A percentile compares a stretch with the other conserved stretches of the same genome.
Evolutionary conservation across 2,329 filamentous ascomycete species (phyloP).

Genomic region (Alternaria postmessia): DNA sequence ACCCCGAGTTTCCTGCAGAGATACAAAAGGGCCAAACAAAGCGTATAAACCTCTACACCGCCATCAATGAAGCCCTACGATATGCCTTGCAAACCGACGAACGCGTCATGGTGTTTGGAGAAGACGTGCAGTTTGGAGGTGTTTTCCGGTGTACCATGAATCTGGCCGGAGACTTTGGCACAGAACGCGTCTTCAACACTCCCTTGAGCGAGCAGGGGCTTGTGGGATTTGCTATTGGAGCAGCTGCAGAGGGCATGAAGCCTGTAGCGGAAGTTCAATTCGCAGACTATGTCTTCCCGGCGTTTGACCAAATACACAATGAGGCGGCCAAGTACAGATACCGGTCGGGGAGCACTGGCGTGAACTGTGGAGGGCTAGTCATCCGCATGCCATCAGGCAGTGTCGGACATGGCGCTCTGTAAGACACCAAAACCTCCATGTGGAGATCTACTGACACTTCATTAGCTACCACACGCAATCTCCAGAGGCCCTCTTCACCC

Average conservation of each 20-base stretch:
- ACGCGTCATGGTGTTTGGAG: slow-evolving; percentile 88
- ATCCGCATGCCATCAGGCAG: slow-evolving; percentile 90
- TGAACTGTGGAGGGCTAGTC: slow-evolving; percentile 75
- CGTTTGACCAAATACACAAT: slow-evolving; percentile 93
- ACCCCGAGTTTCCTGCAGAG: slow-evolving; percentile 73
- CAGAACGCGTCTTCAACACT: slow-evolving; percentile 93
- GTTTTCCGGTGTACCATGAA: slow-evolving; percentile 96
- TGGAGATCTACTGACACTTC: slow-evolving; percentile 11
- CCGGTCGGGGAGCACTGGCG: slow-evolving; percentile 66
- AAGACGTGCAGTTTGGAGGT: slow-evolving; percentile 96
- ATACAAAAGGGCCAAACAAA: slow-evolving; percentile 75
- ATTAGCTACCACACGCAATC: slow-evolving; percentile 82
- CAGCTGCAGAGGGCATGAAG: slow-evolving; percentile 88
- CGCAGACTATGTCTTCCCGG: slow-evolving; percentile 91
- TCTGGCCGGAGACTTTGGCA: slow-evolving; percentile 84
- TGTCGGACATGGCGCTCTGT: slow-evolving; percentile 86
- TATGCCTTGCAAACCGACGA: slow-evolving; percentile 85
- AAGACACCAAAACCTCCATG: slow-evolving; percentile 29
- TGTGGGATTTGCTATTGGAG: slow-evolving; percentile 89
- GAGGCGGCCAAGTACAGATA: slow-evolving; percentile 90
- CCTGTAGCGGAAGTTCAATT: slow-evolving; percentile 96
- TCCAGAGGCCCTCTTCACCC: slow-evolving; percentile 86
- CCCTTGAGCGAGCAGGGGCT: slow-evolving; percentile 94
- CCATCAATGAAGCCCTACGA: slow-evolving; percentile 88
- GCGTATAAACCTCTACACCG: slow-evolving; percentile 91